phyloP scores from a whole-genome alignment of 495 filamentous ascomycete species.

The Penicillium flavigenum region DNA sequence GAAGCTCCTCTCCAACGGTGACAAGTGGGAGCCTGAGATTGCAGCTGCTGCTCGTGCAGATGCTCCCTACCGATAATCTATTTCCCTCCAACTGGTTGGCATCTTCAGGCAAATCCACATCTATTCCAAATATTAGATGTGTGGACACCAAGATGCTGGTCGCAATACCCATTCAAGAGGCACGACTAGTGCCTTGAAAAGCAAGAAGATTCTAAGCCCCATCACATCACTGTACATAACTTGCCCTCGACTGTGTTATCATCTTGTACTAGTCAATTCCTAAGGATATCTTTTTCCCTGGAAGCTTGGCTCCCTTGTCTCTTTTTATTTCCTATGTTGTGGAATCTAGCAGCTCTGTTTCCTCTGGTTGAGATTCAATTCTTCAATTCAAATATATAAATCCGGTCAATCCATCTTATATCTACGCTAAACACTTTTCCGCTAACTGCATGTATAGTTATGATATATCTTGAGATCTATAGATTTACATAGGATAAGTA shows the following conservation, averaged over 20 bases:
- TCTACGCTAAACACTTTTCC: background rate
- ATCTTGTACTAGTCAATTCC: constrained; percentile 40
- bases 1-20: constrained; percentile 84
- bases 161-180: constrained; percentile 14
- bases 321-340: constrained; percentile 28
- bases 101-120: background rate
- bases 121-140: constrained; percentile 9
- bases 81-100: constrained; percentile 4
- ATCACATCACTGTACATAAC: constrained; percentile 42
- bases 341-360: constrained; percentile 30
- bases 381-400: constrained; percentile 6
- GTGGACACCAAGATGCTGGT: constrained; percentile 12
- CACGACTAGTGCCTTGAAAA: constrained; percentile 25
- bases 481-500: background rate
- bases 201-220: constrained; percentile 23
- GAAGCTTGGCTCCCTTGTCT: constrained; percentile 23
- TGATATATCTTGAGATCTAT: background rate
- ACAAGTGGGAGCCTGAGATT: constrained; percentile 98
- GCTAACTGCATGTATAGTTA: background rate
- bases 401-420: background rate
- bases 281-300: constrained; percentile 20
- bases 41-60: constrained; percentile 88
- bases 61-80: constrained; percentile 75
- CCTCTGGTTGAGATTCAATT: constrained; percentile 10
- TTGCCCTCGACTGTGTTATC: constrained; percentile 30